Base-by-base conservation (phyloP, 441 rosid species). In the Bruguiera hainesii region DNA sequence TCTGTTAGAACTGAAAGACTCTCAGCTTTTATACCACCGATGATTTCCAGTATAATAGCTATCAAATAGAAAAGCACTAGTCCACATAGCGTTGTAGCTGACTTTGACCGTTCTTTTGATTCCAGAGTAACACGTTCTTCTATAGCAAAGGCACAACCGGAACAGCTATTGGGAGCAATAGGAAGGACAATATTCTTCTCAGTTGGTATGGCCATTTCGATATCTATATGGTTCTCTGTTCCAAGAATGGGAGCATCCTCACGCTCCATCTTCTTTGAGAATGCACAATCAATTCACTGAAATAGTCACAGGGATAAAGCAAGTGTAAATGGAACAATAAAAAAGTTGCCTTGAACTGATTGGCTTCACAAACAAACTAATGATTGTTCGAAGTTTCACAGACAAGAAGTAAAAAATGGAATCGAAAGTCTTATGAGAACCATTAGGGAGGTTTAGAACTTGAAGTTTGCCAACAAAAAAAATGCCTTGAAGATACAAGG, bases 1-100 rank as follows among this genome's bases (percentile, higher is more conserved):
- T 91, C 87, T 0, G 96, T 81, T 68, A 86, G 75, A 13, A 86
- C 82, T 37, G 96, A 93, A 33, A 91, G 93, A 56, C 95, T 92
- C 75, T 89, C 84, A 26, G 98, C 93, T 75, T 85, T 82, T 16
- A 82, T 48, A 5, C 95, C 96, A 33, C 96, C 98, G 19, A 85
- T 53, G 33, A 89, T 76, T 75, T 88, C 85, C 21, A 81, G 83
- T 0, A 74, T 51, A 93, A 89, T 86, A 3, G 83, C 87, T 7
- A 83, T 28, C 21, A 78, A 56, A 50, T 80, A 86, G 59, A 84
- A 72, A 20, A 81, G 33, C 10, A 90, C 84, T 58, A 93, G 79
- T 59, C 82, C 80, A 11, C 55, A 68, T 51, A 93, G 89, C 71
- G 84, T 89, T 25, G 10, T 73, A 0, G 76, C 76, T 5, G 89